Evolutionary conservation across 495 filamentous ascomycete species (phyloP), one percentile per base, ranked within the genome.

Genomic region (Penicillium chermesinum): DNA sequence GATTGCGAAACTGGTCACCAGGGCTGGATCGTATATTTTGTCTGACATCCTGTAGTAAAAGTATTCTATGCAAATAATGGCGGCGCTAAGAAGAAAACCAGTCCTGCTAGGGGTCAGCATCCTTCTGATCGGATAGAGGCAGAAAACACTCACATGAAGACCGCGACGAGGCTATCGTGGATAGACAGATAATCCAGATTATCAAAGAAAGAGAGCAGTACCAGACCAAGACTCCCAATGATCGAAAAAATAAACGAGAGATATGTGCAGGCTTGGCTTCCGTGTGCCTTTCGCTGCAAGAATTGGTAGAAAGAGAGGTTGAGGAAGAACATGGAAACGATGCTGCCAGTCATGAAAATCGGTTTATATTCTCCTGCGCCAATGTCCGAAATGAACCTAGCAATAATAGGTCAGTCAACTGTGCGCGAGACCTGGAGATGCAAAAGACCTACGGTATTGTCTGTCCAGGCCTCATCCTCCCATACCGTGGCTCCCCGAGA

Each of bases 301-400:
- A 54, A 51, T 51, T 58, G 55, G 14, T 51, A 54, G 32, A 58
- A 58, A 13, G 55, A 54, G 16, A 58, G 27, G 18, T 54, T 54
- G 17, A 58, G 21, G 17, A 54, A 53, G 8, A 54, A 18, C 19
- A 54, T 53, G 12, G 55, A 54, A 18, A 49, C 48, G 21, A 58
- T 36, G 9, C 35, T 54, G 25, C 55, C 55, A 20, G 38, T 48
- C 44, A 58, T 45, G 22, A 58, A 58, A n/a, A 58, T 21, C 0
- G 55, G 55, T 32, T 54, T 54, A 2, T 54, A 16, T 36, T 58
- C 48, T 42, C 47, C 50, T 2, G 55, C 32, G 20, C 36, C 55
- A 25, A 58, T 47, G 37, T 58, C 55, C 7, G 55, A 58, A 42
- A 58, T 58, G 44, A 54, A 58, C 14, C 55, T 58, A 2, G 12